Evolutionary conservation across 164 flowering plant genomes (phyloP), one percentile per base, ranked within the genome.

Genomic region (Hamamelis virginiana): DNA sequence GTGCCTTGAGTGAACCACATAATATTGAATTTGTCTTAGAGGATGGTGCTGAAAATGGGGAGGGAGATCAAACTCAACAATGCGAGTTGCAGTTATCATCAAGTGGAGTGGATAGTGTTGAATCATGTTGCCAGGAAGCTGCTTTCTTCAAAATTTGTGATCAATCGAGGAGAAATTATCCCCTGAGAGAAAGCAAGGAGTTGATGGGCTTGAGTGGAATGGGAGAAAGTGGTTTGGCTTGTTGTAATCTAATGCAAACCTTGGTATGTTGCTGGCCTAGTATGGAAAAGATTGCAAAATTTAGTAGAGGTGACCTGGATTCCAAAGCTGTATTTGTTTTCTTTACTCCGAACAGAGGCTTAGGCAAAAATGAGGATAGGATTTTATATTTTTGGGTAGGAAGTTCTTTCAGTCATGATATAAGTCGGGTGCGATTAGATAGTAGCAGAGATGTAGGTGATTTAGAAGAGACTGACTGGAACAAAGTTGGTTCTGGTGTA

Each of bases 361-460:
- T 58, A 67, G 76, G 70, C 19, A 63, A 76, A 21, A 51, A 15
- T 48, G 76, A 69, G 55, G 74, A 52, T 67, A 70, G 70, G 67
- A 62, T 71, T 72, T 41, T 87, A 16, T 83, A 86, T 69, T 61
- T 90, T 72, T 88, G 95, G 95, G 50, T 90, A 57, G 95, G 95
- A 72, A 86, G 71, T 26, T 81, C 77, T 62, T 83, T 88, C 64
- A 60, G 43, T 47, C 33, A 27, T 55, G 76, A 68, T 33, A 63
- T 56, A 59, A 64, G 64, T 41, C 51, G 10, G 65, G 65, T 41
- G 76, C 75, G 38, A 21, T 59, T 65, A 47, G 69, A 62, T 59
- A 64, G 71, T 63, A 66, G 53, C 48, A 74, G 56, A 33, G 69
- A 45, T 41, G 28, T 66, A 64, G 78, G 50, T 69, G 77, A 66